Conservation (phyloP, 306 rosid species). For the Lathyrus oleraceus region DNA sequence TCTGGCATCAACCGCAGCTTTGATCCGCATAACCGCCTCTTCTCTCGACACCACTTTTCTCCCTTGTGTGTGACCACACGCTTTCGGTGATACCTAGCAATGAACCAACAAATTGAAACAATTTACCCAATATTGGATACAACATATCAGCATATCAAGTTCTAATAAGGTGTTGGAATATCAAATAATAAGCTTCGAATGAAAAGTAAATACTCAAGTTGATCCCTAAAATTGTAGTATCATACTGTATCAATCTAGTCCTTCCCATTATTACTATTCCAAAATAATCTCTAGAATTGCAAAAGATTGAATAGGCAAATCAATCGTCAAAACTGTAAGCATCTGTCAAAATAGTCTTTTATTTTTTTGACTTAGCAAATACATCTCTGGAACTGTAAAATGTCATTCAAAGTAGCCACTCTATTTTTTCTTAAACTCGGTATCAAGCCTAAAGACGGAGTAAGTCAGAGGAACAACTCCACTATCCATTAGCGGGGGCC, state of each 20-base stretch:
- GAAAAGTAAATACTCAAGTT: background rate
- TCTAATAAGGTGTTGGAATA: background rate
- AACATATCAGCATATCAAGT: background rate
- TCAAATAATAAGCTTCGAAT: background rate
- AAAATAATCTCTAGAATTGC: background rate
- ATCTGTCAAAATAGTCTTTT: too few species aligned
- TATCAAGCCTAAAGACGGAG: too few species aligned
- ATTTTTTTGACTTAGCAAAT: too few species aligned
- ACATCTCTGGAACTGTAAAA: too few species aligned
- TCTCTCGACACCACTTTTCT: constrained; percentile 85
- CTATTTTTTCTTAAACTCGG: too few species aligned
- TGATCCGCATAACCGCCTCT: constrained; percentile 79
- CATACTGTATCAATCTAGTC: background rate
- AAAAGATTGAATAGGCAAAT: too few species aligned
- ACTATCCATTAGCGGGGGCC: too few species aligned
- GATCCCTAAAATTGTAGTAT: background rate
- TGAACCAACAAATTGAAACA: background rate
- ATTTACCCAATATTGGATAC: background rate
- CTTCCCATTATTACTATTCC: background rate
- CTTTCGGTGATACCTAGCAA: constrained; percentile 84
- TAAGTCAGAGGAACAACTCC: too few species aligned
- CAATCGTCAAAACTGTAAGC: too few species aligned
- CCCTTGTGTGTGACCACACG: constrained; percentile 87
- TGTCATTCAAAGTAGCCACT: too few species aligned
- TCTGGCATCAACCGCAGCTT: constrained; percentile 85